These are phyloP conservation scores for Ambispora gerdemannii DNA, from an alignment of 192 early-diverging fungal species.

Conservation along the genomic window DNA sequence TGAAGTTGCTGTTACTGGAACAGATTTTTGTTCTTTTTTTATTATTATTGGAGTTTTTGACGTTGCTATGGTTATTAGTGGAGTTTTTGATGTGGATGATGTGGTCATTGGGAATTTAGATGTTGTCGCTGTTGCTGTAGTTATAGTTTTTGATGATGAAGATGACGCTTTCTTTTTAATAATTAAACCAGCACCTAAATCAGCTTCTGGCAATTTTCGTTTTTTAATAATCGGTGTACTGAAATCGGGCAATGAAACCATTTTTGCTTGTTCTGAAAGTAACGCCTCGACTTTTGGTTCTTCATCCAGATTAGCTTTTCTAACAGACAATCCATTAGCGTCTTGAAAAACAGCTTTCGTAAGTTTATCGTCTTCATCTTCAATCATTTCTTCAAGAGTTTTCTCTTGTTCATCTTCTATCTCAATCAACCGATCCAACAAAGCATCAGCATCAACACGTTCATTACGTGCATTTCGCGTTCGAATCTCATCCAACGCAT, in stretches of 20 bases:
- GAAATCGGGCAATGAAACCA: not conserved
- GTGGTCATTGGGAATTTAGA: too few species aligned
- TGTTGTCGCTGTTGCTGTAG: not conserved
- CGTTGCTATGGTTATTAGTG: not conserved
- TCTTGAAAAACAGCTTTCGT: constrained; percentile 62
- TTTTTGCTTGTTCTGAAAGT: constrained; percentile 27
- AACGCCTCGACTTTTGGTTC: constrained; percentile 36
- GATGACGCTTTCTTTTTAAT: not conserved
- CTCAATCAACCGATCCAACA: constrained; percentile 52
- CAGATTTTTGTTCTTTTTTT: not conserved
- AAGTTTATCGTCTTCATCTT: constrained; percentile 55
- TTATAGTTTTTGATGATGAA: not conserved
- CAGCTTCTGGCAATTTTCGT: not conserved
- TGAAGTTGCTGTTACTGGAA: not conserved
- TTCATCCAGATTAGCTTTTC: constrained; percentile 50
- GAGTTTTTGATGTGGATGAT: not conserved
- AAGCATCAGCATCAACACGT: constrained; percentile 62
- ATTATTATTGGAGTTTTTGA: not conserved
- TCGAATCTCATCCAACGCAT: constrained; percentile 92
- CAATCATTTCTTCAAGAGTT: constrained; percentile 35
- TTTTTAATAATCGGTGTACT: not conserved
- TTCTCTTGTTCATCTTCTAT: constrained; percentile 41
- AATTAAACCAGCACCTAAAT: not conserved
- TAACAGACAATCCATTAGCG: constrained; percentile 63
- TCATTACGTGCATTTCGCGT: constrained; percentile 83